These are phyloP conservation scores for Globisporangium abappressorium DNA, from an alignment of 352 stramenopile species.

Conservation along the genomic window DNA sequence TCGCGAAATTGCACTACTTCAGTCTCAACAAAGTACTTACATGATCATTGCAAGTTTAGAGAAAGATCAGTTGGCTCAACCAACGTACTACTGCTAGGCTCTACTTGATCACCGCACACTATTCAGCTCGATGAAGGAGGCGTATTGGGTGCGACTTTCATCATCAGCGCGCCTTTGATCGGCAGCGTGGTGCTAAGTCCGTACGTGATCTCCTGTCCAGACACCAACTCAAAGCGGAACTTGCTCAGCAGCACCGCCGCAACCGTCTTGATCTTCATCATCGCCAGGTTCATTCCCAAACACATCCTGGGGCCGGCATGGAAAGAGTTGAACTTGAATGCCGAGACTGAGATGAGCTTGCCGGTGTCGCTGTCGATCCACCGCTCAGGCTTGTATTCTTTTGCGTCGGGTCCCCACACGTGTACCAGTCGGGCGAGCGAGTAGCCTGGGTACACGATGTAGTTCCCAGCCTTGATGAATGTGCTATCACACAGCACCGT, in stretches of 20 bases:
- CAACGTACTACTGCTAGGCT: too few species aligned
- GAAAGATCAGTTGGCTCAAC: too few species aligned
- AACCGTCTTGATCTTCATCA: constrained; percentile 33
- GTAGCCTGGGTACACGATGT: constrained; percentile 38
- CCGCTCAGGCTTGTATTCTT: constrained; percentile 61
- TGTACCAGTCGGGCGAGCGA: constrained; percentile 45
- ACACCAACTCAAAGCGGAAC: constrained; percentile 33
- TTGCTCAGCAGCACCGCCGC: constrained; percentile 43
- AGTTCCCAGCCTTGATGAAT: constrained; percentile 36
- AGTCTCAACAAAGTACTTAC: too few species aligned
- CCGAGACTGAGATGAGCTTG: constrained; percentile 32
- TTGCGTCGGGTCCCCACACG: constrained; percentile 59
- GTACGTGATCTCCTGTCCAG: constrained; percentile 30
- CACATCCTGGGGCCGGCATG: constrained; percentile 34
- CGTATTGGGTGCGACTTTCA: neutral
- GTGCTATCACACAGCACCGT: constrained; percentile 55
- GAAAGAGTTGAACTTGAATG: constrained; percentile 65
- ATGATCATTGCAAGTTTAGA: too few species aligned
- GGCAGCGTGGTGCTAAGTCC: constrained; percentile 24
- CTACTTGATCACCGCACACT: too few species aligned
- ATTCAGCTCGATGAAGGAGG: too few species aligned
- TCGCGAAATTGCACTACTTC: too few species aligned
- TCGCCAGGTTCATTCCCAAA: constrained; percentile 26
- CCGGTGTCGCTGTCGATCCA: constrained; percentile 44
- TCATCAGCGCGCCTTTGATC: constrained; percentile 26